Conservation (phyloP, 805 yeast genomes). For the Kockiozyma suomiensis region DNA sequence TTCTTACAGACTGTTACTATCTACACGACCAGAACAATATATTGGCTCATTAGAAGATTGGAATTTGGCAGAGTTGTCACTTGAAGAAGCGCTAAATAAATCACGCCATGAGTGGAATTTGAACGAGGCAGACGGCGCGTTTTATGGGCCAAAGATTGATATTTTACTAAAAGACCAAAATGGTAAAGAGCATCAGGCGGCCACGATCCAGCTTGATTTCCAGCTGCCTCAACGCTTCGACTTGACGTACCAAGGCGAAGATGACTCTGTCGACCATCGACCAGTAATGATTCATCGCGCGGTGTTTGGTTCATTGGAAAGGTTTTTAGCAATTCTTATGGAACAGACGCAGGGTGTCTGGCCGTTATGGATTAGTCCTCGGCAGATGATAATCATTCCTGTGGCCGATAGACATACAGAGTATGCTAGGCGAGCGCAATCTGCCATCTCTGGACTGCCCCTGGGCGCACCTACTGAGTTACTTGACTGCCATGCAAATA, state of each 20-base stretch:
- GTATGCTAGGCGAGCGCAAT: conserved; percentile 55
- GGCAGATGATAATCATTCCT: conserved; percentile 86
- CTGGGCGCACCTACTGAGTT: conserved; percentile 45
- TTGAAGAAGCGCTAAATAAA: conserved; percentile 76
- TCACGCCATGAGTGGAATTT: conserved; percentile 93
- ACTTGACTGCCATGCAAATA: conserved; percentile 58
- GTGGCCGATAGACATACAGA: conserved; percentile 60
- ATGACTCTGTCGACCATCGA: conserved; percentile 45
- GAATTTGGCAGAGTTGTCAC: conserved; percentile 85
- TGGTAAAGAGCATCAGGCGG: conserved; percentile 98
- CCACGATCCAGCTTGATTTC: conserved; percentile 98
- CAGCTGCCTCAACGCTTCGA: conserved; percentile 95
- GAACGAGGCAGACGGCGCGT: conserved; percentile 96
- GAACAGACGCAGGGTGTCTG: conserved; percentile 91
- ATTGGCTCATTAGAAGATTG: conserved; percentile 94
- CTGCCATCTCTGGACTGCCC: conserved; percentile 44
- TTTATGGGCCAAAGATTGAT: conserved; percentile 97
- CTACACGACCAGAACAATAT: conserved; percentile 95
- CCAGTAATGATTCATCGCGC: conserved; percentile 98
- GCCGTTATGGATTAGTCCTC: conserved; percentile 97
- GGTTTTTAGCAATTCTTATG: conserved; percentile 86
- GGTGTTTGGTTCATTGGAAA: conserved; percentile 89
- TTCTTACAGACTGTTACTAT: conserved; percentile 86
- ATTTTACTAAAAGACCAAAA: conserved; percentile 93
- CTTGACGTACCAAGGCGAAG: conserved; percentile 77